These are phyloP conservation scores for Trichaptum fuscoviolaceum DNA, from an alignment of 768 basidiomycete genomes.

Conservation along the genomic window DNA sequence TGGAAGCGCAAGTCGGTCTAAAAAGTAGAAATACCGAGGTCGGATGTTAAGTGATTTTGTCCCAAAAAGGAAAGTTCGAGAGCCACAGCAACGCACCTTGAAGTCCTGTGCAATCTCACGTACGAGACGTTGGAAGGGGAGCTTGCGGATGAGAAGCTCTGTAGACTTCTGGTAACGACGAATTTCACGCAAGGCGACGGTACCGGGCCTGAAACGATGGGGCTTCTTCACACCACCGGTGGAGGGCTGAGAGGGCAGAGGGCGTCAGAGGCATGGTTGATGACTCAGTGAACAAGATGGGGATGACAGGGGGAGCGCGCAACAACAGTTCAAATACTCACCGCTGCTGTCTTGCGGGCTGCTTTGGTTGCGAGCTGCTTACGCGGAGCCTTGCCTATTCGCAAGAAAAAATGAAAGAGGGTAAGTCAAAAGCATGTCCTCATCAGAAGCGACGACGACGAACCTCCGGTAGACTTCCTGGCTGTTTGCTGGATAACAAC, in stretches of 20 bases:
- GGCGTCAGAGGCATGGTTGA: background rate
- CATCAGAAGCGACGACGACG: constrained; percentile 24
- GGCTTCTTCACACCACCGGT: constrained; percentile 99
- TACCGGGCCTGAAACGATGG: constrained; percentile 94
- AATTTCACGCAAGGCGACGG: constrained; percentile 99
- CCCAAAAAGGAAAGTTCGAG: constrained; percentile 6
- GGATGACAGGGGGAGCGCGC: constrained; percentile 22
- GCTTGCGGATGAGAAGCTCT: constrained; percentile 98
- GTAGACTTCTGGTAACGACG: constrained; percentile 98
- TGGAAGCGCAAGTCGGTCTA: constrained; percentile 93
- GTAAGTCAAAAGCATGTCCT: constrained; percentile 15
- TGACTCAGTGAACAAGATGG: constrained; percentile 15
- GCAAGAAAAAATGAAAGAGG: constrained; percentile 22
- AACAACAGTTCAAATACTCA: constrained; percentile 29
- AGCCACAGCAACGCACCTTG: constrained; percentile 51
- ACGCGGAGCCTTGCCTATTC: constrained; percentile 78
- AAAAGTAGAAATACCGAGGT: background rate
- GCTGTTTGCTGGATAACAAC: constrained; percentile 81
- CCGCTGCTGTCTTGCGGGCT: constrained; percentile 82
- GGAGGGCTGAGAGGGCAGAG: constrained; percentile 42
- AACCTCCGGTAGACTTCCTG: constrained; percentile 98
- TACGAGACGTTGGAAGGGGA: constrained; percentile 98
- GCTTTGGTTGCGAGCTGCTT: constrained; percentile 97
- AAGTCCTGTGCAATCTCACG: constrained; percentile 97
- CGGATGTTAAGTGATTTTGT: constrained; percentile 10